Conservation (phyloP, 345 rosid species). For the Ailanthus altissimus region DNA sequence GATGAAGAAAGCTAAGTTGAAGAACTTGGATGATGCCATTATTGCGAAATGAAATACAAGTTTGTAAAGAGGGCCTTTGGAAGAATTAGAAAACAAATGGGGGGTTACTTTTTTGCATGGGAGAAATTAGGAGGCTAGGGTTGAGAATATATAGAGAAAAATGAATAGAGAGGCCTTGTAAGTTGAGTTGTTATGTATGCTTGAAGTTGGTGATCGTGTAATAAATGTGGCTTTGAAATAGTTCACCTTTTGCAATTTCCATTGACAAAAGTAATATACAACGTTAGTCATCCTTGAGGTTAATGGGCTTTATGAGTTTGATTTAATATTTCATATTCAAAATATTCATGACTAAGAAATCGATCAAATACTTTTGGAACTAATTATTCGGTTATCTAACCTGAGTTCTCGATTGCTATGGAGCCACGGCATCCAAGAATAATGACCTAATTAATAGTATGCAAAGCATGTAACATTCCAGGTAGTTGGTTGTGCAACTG, state of each 20-base stretch:
- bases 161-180: too few relatives aligned
- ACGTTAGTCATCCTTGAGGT: too few relatives aligned
- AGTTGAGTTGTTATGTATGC: too few relatives aligned
- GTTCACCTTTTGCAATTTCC: background rate
- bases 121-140: background rate
- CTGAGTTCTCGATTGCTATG: background rate
- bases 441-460: background rate
- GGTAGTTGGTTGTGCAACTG: background rate
- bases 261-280: background rate
- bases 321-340: too few relatives aligned
- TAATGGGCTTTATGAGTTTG: too few relatives aligned
- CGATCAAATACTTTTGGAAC: background rate
- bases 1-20: conserved; percentile 6
- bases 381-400: conserved; percentile 1
- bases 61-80: too few relatives aligned
- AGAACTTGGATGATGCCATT: conserved; percentile 12
- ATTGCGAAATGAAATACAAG: too few relatives aligned
- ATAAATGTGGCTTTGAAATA: background rate
- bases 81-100: background rate
- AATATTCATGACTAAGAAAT: background rate
- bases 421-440: background rate
- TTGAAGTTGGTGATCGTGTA: background rate
- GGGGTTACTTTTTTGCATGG: background rate
- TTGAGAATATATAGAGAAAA: conserved; percentile 3
- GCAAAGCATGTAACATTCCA: background rate